Conservation (phyloP, 805 yeast species). For the Kuraishia floccosa region DNA sequence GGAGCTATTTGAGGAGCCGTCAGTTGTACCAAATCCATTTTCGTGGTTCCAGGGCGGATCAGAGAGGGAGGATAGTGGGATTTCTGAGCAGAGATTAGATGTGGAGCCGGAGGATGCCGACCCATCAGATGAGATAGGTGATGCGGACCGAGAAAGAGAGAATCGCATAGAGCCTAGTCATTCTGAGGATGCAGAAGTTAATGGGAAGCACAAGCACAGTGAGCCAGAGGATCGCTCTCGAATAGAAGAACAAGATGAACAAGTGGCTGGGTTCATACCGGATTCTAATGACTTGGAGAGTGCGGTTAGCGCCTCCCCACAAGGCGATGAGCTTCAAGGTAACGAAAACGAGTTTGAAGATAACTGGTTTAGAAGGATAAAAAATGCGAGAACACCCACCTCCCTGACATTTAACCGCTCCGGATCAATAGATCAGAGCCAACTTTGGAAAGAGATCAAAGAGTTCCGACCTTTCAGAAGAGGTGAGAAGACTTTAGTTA, state of each 20-base stretch:
- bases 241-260: background rate
- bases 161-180: too few relatives aligned
- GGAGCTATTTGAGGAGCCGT: background rate
- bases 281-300: background rate
- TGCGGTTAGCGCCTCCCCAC: background rate
- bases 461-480: background rate
- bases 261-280: background rate
- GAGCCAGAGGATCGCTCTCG: background rate
- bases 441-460: background rate
- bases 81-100: background rate
- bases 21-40: constrained; percentile 1
- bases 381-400: background rate
- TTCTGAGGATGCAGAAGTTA: background rate
- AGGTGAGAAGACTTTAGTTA: background rate
- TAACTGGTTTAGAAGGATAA: background rate
- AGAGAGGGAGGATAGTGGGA: background rate
- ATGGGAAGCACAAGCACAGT: background rate
- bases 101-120: background rate
- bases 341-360: background rate
- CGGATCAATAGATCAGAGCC: background rate
- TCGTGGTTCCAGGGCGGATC: background rate
- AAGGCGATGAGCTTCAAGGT: background rate
- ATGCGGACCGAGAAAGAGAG: too few relatives aligned
- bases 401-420: background rate
- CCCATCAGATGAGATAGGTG: background rate